Conservation (phyloP, 768 basidiomycete species). For the Pleurotus citrinopileatus region DNA sequence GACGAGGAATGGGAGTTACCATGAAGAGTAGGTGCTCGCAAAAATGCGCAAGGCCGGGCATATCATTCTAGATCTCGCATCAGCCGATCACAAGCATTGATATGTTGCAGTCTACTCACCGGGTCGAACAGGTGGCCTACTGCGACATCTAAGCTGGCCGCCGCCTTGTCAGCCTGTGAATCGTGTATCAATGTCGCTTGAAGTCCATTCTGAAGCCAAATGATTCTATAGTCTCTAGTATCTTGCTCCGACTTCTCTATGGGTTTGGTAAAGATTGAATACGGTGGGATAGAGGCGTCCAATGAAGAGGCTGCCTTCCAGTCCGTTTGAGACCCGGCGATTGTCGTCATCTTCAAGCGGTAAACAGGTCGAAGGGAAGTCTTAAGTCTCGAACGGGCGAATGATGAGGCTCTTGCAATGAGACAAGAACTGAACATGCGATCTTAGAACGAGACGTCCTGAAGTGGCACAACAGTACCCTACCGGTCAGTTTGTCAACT, state of each 20-base stretch:
- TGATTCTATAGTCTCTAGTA: constrained; percentile 75
- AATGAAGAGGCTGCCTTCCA: constrained; percentile 32
- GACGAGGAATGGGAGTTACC: constrained; percentile 43
- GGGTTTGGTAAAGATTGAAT: constrained; percentile 52
- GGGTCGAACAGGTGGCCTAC: constrained; percentile 95
- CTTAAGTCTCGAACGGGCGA: not conserved
- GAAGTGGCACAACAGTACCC: not conserved
- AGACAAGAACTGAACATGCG: constrained; percentile 6
- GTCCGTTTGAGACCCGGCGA: constrained; percentile 16
- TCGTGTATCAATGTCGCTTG: constrained; percentile 85
- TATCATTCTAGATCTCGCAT: constrained; percentile 55
- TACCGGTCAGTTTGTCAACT: not conserved
- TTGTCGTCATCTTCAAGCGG: constrained; percentile 17
- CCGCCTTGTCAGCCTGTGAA: constrained; percentile 85
- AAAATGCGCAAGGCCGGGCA: constrained; percentile 93
- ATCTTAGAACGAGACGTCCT: not conserved
- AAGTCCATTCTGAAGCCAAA: constrained; percentile 85
- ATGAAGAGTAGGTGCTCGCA: constrained; percentile 97
- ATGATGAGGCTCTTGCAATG: not conserved
- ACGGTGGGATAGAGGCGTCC: constrained; percentile 33
- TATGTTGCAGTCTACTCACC: constrained; percentile 34
- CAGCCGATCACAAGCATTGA: not conserved
- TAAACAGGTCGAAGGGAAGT: not conserved
- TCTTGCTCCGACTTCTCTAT: constrained; percentile 76
- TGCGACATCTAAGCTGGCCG: constrained; percentile 90